phyloP scores from a whole-genome alignment of 139 green algal genomes.

The Desmodesmus armatus region DNA sequence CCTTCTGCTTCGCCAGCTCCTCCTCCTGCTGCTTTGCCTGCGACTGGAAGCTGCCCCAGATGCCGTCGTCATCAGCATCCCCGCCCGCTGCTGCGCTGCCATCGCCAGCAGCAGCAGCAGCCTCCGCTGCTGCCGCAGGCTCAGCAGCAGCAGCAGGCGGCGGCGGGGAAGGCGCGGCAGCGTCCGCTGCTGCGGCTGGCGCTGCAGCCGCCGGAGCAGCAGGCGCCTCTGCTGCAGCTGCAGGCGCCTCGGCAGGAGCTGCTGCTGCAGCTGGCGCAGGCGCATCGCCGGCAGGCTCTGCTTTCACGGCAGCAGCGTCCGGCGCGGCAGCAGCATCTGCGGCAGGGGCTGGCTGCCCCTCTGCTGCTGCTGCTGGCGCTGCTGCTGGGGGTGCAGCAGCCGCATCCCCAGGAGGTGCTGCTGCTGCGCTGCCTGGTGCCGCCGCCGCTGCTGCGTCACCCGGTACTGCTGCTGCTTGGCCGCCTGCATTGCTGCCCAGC shows the following conservation, averaged over 20 bases:
- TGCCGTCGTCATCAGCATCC: no score
- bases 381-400: no score
- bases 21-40: constrained; percentile 43
- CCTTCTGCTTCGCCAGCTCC: constrained; percentile 51
- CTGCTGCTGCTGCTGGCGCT: not conserved
- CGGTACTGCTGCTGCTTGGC: no score
- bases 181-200: not conserved
- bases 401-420: no score
- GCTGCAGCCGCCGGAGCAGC: not conserved
- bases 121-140: not conserved
- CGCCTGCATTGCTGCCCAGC: no score
- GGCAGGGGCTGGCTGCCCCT: not conserved
- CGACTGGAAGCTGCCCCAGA: constrained; percentile 42
- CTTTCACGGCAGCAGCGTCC: not conserved
- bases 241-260: not conserved
- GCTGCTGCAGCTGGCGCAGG: not conserved
- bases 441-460: no score
- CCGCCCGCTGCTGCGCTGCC: no score
- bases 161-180: not conserved
- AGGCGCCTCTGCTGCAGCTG: not conserved
- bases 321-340: constrained; percentile 8
- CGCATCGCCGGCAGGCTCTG: not conserved
- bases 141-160: constrained; percentile 4
- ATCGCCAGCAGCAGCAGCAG: constrained; percentile 1
- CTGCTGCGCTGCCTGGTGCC: no score